Evolutionary conservation across 306 rosid genomes (phyloP).

Genomic region (Dryas drummondii): DNA sequence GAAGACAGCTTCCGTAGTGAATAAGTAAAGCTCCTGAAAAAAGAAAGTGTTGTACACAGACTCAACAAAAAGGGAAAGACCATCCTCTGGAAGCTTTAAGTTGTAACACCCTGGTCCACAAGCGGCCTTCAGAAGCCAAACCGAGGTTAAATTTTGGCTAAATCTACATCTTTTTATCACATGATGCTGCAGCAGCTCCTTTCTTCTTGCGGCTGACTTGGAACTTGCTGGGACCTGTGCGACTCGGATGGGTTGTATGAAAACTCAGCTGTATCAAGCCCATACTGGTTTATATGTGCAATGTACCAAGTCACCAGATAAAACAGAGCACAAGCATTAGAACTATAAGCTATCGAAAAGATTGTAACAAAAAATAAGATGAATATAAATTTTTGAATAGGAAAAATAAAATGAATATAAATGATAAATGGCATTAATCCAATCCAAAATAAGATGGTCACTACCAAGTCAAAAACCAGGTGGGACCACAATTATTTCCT

Average conservation of each 20-base stretch:
- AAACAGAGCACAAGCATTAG: conserved; percentile 15
- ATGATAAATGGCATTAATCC: conserved; percentile 1
- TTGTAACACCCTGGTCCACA: conserved; percentile 18
- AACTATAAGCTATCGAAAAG: background rate
- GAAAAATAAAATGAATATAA: background rate
- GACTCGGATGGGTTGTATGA: conserved; percentile 96
- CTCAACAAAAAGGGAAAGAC: conserved; percentile 30
- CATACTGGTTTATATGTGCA: conserved; percentile 61
- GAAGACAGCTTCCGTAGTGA: conserved; percentile 12
- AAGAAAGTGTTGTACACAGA: conserved; percentile 32
- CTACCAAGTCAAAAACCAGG: background rate
- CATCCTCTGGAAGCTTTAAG: conserved; percentile 14
- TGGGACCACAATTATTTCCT: background rate
- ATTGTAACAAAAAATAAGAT: background rate
- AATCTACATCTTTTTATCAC: conserved; percentile 44
- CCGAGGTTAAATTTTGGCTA: conserved; percentile 8
- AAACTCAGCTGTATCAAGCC: conserved; percentile 88
- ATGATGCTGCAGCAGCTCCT: conserved; percentile 84
- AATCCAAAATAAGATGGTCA: background rate
- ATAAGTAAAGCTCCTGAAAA: conserved; percentile 24
- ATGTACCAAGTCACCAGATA: background rate
- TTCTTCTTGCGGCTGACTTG: conserved; percentile 84
- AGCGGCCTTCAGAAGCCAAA: conserved; percentile 26
- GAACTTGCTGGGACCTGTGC: conserved; percentile 65
- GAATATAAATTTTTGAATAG: background rate